Evolutionary conservation across 805 yeast genomes (phyloP).

Genomic region (Clavispora phyllophila): DNA sequence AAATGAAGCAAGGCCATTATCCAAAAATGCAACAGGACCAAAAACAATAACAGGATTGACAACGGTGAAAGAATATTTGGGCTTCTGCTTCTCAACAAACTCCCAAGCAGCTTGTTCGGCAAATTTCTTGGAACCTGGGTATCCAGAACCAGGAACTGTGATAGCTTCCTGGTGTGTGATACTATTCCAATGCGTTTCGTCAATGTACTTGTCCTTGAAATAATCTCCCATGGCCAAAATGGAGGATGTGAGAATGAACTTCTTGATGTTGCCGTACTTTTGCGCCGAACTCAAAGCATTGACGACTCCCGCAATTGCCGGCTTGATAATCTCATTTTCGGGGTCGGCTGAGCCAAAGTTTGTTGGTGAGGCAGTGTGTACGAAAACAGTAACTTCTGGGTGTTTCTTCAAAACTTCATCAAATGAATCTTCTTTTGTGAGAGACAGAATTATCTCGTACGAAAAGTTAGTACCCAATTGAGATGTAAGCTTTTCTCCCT

Average conservation of each 20-base stretch:
- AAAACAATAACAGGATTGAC: constrained; percentile 43
- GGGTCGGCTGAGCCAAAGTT: constrained; percentile 39
- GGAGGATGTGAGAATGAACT: constrained; percentile 10
- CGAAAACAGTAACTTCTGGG: constrained; percentile 47
- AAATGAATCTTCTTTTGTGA: constrained; percentile 17
- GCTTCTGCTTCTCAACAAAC: constrained; percentile 35
- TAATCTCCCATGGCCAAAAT: constrained; percentile 7
- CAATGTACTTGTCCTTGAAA: not conserved
- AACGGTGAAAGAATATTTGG: constrained; percentile 33
- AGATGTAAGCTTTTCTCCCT: not conserved
- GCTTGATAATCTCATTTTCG: constrained; percentile 48
- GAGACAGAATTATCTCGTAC: not conserved
- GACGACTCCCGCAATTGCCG: constrained; percentile 38
- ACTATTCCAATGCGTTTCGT: constrained; percentile 42
- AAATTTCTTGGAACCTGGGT: constrained; percentile 4
- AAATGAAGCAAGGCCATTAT: constrained; percentile 9
- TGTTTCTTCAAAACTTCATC: constrained; percentile 40
- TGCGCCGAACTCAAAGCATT: constrained; percentile 10
- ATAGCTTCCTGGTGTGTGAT: constrained; percentile 42
- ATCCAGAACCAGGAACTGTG: not conserved
- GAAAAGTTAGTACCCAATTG: not conserved
- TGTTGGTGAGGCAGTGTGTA: constrained; percentile 62
- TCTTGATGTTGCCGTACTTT: constrained; percentile 7
- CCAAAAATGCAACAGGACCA: constrained; percentile 49
- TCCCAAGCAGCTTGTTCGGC: constrained; percentile 40